Evolutionary conservation across 2,329 filamentous ascomycete species (phyloP), one percentile per base, ranked within the genome.

Genomic region (Lasiodiplodia hormozganensis): DNA sequence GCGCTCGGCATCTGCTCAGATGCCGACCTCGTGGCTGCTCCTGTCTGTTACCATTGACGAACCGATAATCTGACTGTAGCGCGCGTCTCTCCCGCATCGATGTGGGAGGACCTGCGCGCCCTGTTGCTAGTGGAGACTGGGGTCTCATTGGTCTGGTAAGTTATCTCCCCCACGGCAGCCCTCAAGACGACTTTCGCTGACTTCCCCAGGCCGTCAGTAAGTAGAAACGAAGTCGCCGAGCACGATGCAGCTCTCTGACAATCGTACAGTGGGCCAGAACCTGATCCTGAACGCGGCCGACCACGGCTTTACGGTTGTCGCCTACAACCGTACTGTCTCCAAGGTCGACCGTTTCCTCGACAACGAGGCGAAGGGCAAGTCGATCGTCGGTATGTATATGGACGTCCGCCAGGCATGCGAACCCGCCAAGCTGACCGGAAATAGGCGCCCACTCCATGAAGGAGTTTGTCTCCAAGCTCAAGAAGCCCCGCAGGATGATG

Each of bases 291-390:
- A 85, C 77, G 84, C 84, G 74, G 84, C 83, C 73, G 84, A 85
- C 76, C 84, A 85, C 75, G 83, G 94, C 79, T 98, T 96, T 89
- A 98, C 93, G 81, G 93, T 99, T 79, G 92, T 95, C 84, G 96
- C 95, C 76, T 99, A 92, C 90, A 99, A 99, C 91, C 92, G 96
- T 84, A 99, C 96, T 76, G 93, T 97, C 76, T 89, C 93, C 84
- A 99, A 99, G 90, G 96, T 99, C 83, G 94, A 98, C 87, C 88
- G 88, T 76, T 97, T 97, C 89, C 85, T 97, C 75, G 90, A 87
- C 74, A 95, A 97, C 71, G 82, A 84, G 82, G 80, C 83, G 75
- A 81, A 80, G 78, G 90, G 94, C 87, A 97, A 97, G 89, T 92
- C 93, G 77, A 92, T 99, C 76, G 89, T 97, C 73, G 67, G 65